phyloP scores from a whole-genome alignment of 164 flowering plant genomes.

The Macadamia tetraphylla region DNA sequence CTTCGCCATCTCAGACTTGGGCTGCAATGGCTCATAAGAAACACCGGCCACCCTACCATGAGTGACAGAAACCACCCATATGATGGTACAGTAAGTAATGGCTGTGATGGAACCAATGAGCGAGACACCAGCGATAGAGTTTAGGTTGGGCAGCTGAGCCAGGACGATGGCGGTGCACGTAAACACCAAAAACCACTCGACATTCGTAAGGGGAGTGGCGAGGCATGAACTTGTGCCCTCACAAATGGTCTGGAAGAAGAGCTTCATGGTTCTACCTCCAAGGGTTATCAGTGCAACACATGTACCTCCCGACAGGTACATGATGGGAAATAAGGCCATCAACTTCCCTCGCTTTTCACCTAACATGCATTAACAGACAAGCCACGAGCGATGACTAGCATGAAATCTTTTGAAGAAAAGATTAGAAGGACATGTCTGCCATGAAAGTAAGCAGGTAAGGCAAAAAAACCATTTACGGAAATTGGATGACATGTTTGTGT shows the following conservation, averaged over 20 bases:
- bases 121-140: conserved; percentile 65
- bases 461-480: no score
- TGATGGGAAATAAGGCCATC: conserved; percentile 44
- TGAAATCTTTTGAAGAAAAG: no score
- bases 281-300: conserved; percentile 51
- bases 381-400: no score
- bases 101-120: conserved; percentile 57
- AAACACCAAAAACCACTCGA: conserved; percentile 74
- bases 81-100: conserved; percentile 43
- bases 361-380: no score
- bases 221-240: conserved; percentile 30
- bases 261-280: conserved; percentile 47
- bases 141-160: conserved; percentile 62
- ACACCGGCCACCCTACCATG: conserved; percentile 30
- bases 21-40: conserved; percentile 26
- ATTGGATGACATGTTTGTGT: no score
- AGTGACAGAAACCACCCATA: conserved; percentile 43
- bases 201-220: conserved; percentile 32
- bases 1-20: conserved; percentile 8
- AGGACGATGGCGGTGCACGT: conserved; percentile 38
- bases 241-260: conserved; percentile 41
- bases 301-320: conserved; percentile 71
- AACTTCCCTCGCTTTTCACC: conserved; percentile 48
- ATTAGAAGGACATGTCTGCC: no score
- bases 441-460: no score